Percentiles rank a stretch among this genome's conserved stretches.
Conservation (phyloP, 78 protist species). For the Fonticula alba region DNA sequence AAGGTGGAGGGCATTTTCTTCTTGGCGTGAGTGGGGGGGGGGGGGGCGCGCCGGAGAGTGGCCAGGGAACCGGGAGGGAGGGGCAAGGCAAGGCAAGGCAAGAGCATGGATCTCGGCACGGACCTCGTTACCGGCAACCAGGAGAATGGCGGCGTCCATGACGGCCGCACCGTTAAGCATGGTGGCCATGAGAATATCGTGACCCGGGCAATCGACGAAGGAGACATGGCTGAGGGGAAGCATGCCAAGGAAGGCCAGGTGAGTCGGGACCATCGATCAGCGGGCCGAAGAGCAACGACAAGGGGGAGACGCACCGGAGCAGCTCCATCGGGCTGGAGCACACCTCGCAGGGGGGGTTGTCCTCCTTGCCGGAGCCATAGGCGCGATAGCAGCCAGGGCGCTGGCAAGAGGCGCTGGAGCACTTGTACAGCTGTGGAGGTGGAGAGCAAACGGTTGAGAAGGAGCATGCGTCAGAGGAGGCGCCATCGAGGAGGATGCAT, state of each 20-base stretch:
- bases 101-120: neutral
- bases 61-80: neutral
- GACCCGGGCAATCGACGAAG: constrained; percentile 86
- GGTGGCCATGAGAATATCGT: constrained; percentile 99
- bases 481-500: no score
- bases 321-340: neutral
- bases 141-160: constrained; percentile 99
- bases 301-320: neutral
- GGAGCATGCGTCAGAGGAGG: no score
- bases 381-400: constrained; percentile 79
- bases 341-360: constrained; percentile 33
- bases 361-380: constrained; percentile 35
- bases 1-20: no score
- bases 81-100: neutral
- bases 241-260: neutral
- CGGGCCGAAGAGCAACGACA: no score
- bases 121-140: constrained; percentile 94
- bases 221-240: constrained; percentile 51
- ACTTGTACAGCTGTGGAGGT: constrained; percentile 56
- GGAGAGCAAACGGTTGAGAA: no score
- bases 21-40: neutral
- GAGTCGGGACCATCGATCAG: no score
- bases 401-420: constrained; percentile 59
- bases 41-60: neutral
- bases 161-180: constrained; percentile 99